phyloP scores from a whole-genome alignment of 768 basidiomycete genomes.

The Leccinum rimulosum region DNA sequence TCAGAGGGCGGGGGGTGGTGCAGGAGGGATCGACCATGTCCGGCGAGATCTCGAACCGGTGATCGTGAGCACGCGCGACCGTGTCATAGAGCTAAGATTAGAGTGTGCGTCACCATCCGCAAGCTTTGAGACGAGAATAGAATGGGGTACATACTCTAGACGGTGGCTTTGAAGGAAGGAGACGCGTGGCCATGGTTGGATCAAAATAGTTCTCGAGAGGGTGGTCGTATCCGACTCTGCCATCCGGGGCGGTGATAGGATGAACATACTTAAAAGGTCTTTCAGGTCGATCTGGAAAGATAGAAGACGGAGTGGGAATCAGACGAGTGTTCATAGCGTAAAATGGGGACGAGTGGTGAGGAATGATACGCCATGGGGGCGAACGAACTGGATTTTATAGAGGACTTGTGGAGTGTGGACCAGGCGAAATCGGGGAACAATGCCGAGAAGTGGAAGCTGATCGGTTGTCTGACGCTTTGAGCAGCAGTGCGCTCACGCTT shows the following conservation, averaged over 20 bases:
- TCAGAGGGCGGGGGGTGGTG: constrained; percentile 10
- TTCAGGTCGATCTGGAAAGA: constrained; percentile 11
- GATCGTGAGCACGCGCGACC: constrained; percentile 28
- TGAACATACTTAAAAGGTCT: constrained; percentile 13
- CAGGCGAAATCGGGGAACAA: constrained; percentile 16
- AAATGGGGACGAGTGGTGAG: constrained; percentile 7
- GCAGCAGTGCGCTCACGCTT: constrained; percentile 3
- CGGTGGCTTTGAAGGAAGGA: constrained; percentile 13
- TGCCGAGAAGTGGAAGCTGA: neutral
- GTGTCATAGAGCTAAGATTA: constrained; percentile 29
- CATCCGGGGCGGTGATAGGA: constrained; percentile 11
- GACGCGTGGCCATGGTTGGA: constrained; percentile 13
- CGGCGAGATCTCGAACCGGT: constrained; percentile 10
- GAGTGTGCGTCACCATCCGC: neutral
- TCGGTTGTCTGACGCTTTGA: constrained; percentile 5
- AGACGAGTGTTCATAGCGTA: constrained; percentile 12
- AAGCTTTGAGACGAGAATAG: too few relatives aligned
- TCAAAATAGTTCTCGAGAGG: constrained; percentile 28
- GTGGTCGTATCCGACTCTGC: constrained; percentile 19
- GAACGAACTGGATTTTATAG: constrained; percentile 13
- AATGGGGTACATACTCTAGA: constrained; percentile 13
- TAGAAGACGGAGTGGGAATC: constrained; percentile 9
- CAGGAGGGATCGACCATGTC: constrained; percentile 13
- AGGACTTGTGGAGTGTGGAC: constrained; percentile 22
- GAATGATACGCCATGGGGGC: constrained; percentile 2